Conservation (phyloP, 352 stramenopile species). For the Phytophthora citrophthora region DNA sequence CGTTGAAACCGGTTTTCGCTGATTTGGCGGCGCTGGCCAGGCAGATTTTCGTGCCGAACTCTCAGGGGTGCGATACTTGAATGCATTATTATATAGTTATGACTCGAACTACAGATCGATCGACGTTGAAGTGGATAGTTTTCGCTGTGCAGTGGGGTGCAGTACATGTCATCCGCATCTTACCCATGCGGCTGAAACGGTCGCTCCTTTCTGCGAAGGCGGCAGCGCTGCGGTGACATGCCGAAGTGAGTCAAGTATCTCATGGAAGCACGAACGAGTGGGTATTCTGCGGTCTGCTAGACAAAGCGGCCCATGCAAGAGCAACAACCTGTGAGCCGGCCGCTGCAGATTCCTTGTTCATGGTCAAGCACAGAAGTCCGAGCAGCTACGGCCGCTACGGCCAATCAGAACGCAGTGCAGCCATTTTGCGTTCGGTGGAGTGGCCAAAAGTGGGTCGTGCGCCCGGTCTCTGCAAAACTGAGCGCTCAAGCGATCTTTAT, state of each 20-base stretch:
- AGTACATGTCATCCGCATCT: conserved; percentile 19
- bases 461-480: conserved; percentile 8
- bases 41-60: not conserved
- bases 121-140: conserved; percentile 10
- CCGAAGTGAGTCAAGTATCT: too few species aligned
- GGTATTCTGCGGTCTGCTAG: too few species aligned
- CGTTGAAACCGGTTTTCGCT: conserved; percentile 20
- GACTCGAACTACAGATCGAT: not conserved
- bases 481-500: conserved; percentile 25
- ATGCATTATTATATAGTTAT: too few species aligned
- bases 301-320: too few species aligned
- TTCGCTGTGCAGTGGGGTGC: not conserved
- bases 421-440: conserved; percentile 9
- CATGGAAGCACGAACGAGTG: too few species aligned
- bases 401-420: conserved; percentile 8
- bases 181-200: conserved; percentile 25
- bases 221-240: too few species aligned
- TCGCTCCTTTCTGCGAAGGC: not conserved
- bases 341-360: too few species aligned
- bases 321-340: too few species aligned
- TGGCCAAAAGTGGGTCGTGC: too few species aligned
- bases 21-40: not conserved
- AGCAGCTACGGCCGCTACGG: not conserved
- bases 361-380: not conserved
- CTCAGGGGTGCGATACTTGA: too few species aligned